Percentiles rank a stretch among this genome's conserved stretches.
Evolutionary conservation across 2,329 filamentous ascomycete species (phyloP).

Genomic region (Cercospora sp.): DNA sequence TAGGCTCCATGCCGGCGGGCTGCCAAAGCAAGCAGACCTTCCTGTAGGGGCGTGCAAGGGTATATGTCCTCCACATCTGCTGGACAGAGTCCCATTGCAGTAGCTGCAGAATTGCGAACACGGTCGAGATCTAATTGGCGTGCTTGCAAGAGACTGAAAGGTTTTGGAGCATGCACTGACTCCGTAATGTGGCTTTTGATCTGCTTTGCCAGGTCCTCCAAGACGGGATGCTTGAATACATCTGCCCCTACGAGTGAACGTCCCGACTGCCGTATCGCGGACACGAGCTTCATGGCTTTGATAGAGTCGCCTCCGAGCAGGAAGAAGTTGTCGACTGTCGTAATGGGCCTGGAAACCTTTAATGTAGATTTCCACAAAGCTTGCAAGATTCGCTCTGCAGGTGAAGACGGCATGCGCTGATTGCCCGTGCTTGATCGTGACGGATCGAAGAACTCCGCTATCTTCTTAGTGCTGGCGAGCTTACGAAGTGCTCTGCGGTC

Average conservation of each 20-base stretch:
- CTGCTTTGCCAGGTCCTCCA: not conserved
- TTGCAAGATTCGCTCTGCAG: not conserved
- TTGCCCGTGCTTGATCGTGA: not conserved
- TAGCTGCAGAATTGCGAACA: not conserved
- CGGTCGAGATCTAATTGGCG: not conserved
- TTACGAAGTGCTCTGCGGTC: slow-evolving; percentile 2
- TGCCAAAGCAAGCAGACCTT: slow-evolving; percentile 52
- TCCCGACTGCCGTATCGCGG: not conserved
- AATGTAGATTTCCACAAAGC: slow-evolving; percentile 3
- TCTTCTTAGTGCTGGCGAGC: not conserved
- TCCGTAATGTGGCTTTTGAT: not conserved
- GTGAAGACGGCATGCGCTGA: not conserved
- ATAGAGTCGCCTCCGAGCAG: slow-evolving; percentile 45
- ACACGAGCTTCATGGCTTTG: not conserved
- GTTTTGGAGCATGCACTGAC: not conserved
- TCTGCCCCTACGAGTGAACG: not conserved
- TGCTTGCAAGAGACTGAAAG: not conserved
- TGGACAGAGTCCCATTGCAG: not conserved
- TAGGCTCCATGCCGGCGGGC: slow-evolving; percentile 55
- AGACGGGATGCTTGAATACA: not conserved
- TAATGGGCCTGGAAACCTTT: slow-evolving; percentile 1
- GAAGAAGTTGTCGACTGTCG: slow-evolving; percentile 45
- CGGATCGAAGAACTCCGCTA: not conserved
- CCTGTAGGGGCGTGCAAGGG: slow-evolving; percentile 37
- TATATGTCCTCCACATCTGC: slow-evolving; percentile 41